A percentile compares a stretch with the other conserved stretches of the same genome.
Conservation (phyloP, 768 basidiomycete genomes). For the Amanita jacksonii region DNA sequence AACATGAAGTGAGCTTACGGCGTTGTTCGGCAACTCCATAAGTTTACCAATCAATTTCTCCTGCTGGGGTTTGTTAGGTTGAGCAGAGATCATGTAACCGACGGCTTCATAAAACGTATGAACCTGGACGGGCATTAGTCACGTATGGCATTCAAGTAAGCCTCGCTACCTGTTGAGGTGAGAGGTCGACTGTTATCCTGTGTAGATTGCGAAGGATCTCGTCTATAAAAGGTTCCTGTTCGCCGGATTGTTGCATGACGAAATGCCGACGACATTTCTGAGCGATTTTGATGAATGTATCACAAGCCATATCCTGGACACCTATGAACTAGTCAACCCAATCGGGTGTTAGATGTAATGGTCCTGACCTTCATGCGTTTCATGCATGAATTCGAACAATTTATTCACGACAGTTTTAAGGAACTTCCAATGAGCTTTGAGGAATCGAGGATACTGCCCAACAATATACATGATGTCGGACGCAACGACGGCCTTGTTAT, state of each 20-base stretch:
- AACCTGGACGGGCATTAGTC: constrained; percentile 36
- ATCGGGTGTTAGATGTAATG: constrained; percentile 5
- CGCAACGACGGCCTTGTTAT: constrained; percentile 98
- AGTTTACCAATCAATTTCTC: constrained; percentile 90
- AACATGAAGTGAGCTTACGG: constrained; percentile 41
- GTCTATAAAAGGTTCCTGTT: constrained; percentile 95
- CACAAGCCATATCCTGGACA: constrained; percentile 99
- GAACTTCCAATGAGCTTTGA: constrained; percentile 99
- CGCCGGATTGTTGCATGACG: constrained; percentile 96
- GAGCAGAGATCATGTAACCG: constrained; percentile 98
- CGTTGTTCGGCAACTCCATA: constrained; percentile 97
- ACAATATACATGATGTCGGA: constrained; percentile 99
- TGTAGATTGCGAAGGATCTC: constrained; percentile 90
- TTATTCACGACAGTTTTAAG: constrained; percentile 99
- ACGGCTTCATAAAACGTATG: constrained; percentile 99
- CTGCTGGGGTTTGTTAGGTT: constrained; percentile 95
- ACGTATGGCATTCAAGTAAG: constrained; percentile 4
- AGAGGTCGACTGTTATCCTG: constrained; percentile 89
- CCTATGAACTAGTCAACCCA: constrained; percentile 32
- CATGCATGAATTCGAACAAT: constrained; percentile 99
- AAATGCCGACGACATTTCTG: constrained; percentile 98
- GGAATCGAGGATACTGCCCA: constrained; percentile 97
- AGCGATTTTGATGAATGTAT: constrained; percentile 99
- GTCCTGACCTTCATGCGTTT: constrained; percentile 86
- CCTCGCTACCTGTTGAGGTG: constrained; percentile 64